phyloP scores from a whole-genome alignment of 2,329 filamentous ascomycete genomes.

The Fusarium sp. region DNA sequence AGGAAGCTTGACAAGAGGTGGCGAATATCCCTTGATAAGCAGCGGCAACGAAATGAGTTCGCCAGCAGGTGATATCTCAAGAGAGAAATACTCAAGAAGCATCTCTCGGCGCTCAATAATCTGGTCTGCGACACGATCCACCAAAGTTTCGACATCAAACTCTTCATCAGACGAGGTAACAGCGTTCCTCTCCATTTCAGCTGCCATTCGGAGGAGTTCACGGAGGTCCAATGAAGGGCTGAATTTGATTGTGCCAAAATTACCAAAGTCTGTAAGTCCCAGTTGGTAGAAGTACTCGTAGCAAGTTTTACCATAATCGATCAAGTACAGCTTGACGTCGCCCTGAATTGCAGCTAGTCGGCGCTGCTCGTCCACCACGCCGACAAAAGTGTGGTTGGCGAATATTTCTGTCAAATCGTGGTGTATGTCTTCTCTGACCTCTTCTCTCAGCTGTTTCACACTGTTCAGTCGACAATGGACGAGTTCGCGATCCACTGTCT shows the following conservation, averaged over 20 bases:
- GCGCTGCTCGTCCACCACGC: conserved; percentile 87
- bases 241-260: conserved; percentile 88
- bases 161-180: conserved; percentile 61
- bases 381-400: conserved; percentile 90
- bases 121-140: conserved; percentile 74
- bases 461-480: conserved; percentile 82
- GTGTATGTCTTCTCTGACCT: conserved; percentile 86
- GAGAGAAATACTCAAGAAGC: conserved; percentile 91
- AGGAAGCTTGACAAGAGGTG: conserved; percentile 86
- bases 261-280: conserved; percentile 93
- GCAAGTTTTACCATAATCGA: conserved; percentile 90
- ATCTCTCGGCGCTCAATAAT: conserved; percentile 84
- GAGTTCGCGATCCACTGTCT: conserved; percentile 76
- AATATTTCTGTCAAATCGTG: conserved; percentile 89
- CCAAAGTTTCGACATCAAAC: conserved; percentile 76
- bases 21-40: conserved; percentile 89
- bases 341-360: conserved; percentile 94
- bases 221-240: conserved; percentile 78
- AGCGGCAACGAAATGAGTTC: conserved; percentile 85
- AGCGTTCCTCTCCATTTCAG: conserved; percentile 73
- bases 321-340: conserved; percentile 89
- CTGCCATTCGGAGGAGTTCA: conserved; percentile 79
- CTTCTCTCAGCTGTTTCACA: conserved; percentile 84
- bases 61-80: conserved; percentile 84
- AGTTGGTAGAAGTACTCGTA: conserved; percentile 97